Evolutionary conservation across 805 yeast species (phyloP), one percentile per base, ranked within the genome.

Genomic region (Pichia californica): DNA sequence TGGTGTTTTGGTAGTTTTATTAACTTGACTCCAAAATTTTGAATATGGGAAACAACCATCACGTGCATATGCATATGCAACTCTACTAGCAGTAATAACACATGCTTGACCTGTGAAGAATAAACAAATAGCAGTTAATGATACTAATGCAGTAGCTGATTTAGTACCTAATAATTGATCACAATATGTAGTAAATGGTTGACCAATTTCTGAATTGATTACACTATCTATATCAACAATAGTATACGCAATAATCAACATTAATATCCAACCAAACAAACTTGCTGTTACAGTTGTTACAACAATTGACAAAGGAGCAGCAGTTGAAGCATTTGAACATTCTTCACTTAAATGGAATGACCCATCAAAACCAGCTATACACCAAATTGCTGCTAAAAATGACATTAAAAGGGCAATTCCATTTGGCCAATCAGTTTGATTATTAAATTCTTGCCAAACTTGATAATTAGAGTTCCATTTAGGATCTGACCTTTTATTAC

Each of bases 351-450:
- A 64, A 54, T 82, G 87, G 66, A 80, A 81, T 0, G 87, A 81
- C 14, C 83, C 76, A 56, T 81, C 87, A 56, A 77, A 81, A n/a
- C 86, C 87, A 38, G 81, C 72, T 83, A 81, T 79, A 36, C 81
- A 74, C 81, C 81, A 77, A 46, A 76, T 74, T 36, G 71, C 79
- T 26, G 81, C 77, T 49, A 76, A 55, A 59, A 77, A 77, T 7
- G 77, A 67, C 69, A 76, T 68, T 45, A 79, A 58, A 56, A 76
- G 63, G 19, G 79, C 71, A 41, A 78, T 67, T 41, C 85, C 85
- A 35, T 67, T 64, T 13, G 83, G 81, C 68, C 73, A 79, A 36
- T 76, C 81, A 11, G 83, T 76, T 13, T 35, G 28, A 51, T 66
- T 73, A 58, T 77, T 78, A 37, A 66, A 55, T 41, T 74, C 67